Conservation (phyloP, 805 yeast genomes). For the Candida dendrica region DNA sequence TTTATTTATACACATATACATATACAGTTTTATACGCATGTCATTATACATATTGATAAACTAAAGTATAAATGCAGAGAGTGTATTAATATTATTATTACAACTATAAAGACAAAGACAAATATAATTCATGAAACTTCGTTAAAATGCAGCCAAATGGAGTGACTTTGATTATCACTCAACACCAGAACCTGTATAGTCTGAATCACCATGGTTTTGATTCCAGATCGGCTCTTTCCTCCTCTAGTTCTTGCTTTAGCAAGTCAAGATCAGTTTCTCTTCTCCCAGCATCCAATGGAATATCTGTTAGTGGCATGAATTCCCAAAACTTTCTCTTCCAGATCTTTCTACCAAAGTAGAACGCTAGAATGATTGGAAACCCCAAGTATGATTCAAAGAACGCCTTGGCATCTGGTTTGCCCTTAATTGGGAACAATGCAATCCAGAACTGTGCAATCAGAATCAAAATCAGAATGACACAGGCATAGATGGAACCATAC, state of each 20-base stretch:
- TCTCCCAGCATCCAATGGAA: slow-evolving; percentile 61
- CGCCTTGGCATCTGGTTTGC: slow-evolving; percentile 21
- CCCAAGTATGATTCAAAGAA: slow-evolving; percentile 38
- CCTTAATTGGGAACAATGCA: slow-evolving; percentile 38
- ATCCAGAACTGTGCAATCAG: slow-evolving; percentile 42
- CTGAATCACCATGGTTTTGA: slow-evolving; percentile 41
- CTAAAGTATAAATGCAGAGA: too few relatives aligned
- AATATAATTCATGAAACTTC: too few relatives aligned
- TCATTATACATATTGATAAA: too few relatives aligned
- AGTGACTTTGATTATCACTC: background rate
- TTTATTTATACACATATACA: too few relatives aligned
- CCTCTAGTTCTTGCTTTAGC: slow-evolving; percentile 48
- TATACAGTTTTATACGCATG: too few relatives aligned
- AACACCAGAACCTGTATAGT: slow-evolving; percentile 46
- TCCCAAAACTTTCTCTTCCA: slow-evolving; percentile 35
- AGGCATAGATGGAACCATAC: slow-evolving; percentile 34
- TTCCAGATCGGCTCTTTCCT: slow-evolving; percentile 44
- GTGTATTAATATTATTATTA: too few relatives aligned
- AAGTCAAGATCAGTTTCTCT: slow-evolving; percentile 52
- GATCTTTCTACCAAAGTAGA: slow-evolving; percentile 34
- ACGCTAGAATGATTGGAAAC: slow-evolving; percentile 30
- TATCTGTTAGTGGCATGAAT: slow-evolving; percentile 37
- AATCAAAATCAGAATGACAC: slow-evolving; percentile 27
- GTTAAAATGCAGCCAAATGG: too few relatives aligned
- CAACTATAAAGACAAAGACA: too few relatives aligned